These are phyloP conservation scores for Musa schizocarpa DNA, from an alignment of 176 grass and related monocot genomes.

Conservation along the genomic window DNA sequence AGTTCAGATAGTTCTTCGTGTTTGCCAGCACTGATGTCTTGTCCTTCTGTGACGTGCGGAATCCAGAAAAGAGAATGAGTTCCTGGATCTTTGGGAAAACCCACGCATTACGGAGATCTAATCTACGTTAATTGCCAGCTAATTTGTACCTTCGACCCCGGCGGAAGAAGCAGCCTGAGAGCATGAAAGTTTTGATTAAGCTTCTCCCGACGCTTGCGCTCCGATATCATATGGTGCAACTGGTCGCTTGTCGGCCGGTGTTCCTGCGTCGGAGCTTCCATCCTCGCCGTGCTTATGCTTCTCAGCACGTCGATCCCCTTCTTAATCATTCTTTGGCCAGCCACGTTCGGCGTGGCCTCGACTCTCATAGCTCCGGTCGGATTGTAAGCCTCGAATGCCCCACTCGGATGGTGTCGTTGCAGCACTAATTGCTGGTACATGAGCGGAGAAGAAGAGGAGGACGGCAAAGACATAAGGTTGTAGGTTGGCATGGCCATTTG, in stretches of 20 bases:
- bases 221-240: constrained; percentile 80
- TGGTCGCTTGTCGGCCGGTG: constrained; percentile 30
- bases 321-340: constrained; percentile 9
- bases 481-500: neutral
- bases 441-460: neutral
- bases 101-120: no score
- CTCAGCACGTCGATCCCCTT: neutral
- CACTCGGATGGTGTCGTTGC: neutral
- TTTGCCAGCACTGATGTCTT: constrained; percentile 75
- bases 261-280: neutral
- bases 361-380: neutral
- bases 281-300: neutral
- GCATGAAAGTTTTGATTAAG: constrained; percentile 83
- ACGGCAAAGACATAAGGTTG: neutral
- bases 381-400: neutral
- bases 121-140: no score
- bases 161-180: constrained; percentile 60
- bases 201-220: constrained; percentile 78
- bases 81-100: no score
- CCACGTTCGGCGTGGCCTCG: neutral
- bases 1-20: constrained; percentile 52
- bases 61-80: no score
- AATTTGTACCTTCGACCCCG: constrained; percentile 42
- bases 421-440: neutral
- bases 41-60: constrained; percentile 41